These are phyloP conservation scores for Dactylonectria macrodidyma DNA, from an alignment of 2,329 filamentous ascomycete genomes.

Conservation along the genomic window DNA sequence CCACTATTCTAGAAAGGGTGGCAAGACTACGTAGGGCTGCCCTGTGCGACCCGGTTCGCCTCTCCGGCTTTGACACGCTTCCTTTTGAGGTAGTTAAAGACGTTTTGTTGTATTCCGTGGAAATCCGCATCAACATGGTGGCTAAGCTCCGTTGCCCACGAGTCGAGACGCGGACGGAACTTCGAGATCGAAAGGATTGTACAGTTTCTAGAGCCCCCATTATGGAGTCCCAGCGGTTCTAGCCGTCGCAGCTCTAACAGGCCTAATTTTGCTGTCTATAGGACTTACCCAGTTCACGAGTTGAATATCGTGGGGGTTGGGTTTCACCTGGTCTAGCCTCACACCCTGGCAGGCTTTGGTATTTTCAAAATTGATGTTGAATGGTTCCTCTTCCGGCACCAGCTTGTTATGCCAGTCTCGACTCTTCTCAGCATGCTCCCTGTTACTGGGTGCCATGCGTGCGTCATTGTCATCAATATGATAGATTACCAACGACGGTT, in stretches of 20 bases:
- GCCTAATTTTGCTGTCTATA: background rate
- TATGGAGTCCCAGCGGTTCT: background rate
- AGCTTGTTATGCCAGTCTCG: background rate
- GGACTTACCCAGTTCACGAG: background rate
- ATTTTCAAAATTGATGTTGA: background rate
- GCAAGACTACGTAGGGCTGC: background rate
- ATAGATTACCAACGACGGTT: background rate
- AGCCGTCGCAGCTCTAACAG: too few species aligned
- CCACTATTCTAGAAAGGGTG: background rate
- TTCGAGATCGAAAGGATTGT: background rate
- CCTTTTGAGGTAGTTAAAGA: background rate
- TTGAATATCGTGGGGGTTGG: background rate
- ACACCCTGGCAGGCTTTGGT: background rate
- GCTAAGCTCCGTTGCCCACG: background rate
- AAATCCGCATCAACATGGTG: slow-evolving; percentile 1
- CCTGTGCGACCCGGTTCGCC: background rate
- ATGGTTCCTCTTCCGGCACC: background rate
- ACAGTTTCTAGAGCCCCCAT: background rate
- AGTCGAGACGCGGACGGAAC: background rate
- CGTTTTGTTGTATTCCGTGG: background rate
- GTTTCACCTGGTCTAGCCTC: background rate
- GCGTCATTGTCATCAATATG: background rate
- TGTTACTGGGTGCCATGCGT: background rate
- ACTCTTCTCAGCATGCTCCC: background rate
- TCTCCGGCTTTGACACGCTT: background rate